A percentile compares a stretch with the other conserved stretches of the same genome.
Conservation (phyloP, 2,329 filamentous ascomycete genomes). For the Verticillium nonalfalfae region DNA sequence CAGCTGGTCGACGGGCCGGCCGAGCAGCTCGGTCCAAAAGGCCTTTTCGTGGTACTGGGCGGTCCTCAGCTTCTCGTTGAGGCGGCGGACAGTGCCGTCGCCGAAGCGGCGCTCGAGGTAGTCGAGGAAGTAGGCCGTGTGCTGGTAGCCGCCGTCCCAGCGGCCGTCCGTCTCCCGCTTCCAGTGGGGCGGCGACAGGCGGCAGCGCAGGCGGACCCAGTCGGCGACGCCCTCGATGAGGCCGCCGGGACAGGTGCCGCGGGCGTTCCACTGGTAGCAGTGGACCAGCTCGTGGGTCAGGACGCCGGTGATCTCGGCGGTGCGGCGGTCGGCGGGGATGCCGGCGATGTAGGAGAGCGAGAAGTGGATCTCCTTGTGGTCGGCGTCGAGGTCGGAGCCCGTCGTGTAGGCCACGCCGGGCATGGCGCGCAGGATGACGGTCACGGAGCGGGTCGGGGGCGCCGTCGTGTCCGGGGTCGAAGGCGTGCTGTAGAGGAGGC, state of each 20-base stretch:
- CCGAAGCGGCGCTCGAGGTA: slow-evolving; percentile 69
- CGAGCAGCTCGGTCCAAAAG: slow-evolving; percentile 66
- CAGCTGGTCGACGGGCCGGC: slow-evolving; percentile 57
- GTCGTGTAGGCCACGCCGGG: slow-evolving; percentile 85
- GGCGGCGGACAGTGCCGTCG: slow-evolving; percentile 47
- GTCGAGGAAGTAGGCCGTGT: slow-evolving; percentile 85
- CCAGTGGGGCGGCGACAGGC: slow-evolving; percentile 79
- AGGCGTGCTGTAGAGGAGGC: slow-evolving; percentile 60
- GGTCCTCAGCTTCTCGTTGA: slow-evolving; percentile 64
- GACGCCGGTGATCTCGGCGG: slow-evolving; percentile 71
- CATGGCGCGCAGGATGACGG: slow-evolving; percentile 73
- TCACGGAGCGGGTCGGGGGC: slow-evolving; percentile 75
- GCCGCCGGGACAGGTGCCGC: slow-evolving; percentile 59
- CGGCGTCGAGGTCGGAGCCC: slow-evolving; percentile 67
- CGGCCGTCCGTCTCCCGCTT: slow-evolving; percentile 46
- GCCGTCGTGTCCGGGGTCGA: slow-evolving; percentile 30
- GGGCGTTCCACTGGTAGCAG: slow-evolving; percentile 79
- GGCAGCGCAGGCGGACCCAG: slow-evolving; percentile 75
- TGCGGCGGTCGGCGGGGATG: slow-evolving; percentile 34
- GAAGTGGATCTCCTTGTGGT: slow-evolving; percentile 93
- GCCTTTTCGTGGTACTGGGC: slow-evolving; percentile 55
- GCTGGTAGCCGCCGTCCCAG: slow-evolving; percentile 90
- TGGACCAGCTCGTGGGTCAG: slow-evolving; percentile 91
- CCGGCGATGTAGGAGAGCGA: slow-evolving; percentile 65
- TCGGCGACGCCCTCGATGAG: slow-evolving; percentile 90